These are phyloP conservation scores for Solanum virginianum DNA, from an alignment of 257 asterid species.

Conservation along the genomic window DNA sequence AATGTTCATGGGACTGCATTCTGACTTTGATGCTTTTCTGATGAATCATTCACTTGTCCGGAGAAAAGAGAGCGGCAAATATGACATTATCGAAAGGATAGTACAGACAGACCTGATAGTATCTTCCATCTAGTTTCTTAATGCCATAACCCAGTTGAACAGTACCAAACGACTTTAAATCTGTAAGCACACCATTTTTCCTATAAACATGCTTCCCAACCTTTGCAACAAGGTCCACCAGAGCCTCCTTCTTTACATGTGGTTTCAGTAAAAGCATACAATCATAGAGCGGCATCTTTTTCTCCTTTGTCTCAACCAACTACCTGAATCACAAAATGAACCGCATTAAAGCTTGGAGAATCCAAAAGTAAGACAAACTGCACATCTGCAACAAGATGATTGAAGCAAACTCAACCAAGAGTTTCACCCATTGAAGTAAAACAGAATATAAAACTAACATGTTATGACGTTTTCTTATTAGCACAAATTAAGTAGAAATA, in stretches of 20 bases:
- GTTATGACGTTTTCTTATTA: neutral
- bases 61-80: neutral
- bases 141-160: slow-evolving; percentile 80
- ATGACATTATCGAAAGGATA: neutral
- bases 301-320: neutral
- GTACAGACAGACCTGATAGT: slow-evolving; percentile 43
- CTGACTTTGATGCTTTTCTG: neutral
- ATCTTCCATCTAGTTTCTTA: slow-evolving; percentile 75
- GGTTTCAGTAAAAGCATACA: slow-evolving; percentile 85
- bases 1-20: neutral
- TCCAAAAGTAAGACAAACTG: neutral
- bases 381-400: neutral
- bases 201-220: slow-evolving; percentile 59
- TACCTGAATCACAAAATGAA: neutral
- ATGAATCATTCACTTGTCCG: neutral
- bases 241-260: slow-evolving; percentile 19
- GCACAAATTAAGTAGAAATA: neutral
- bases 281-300: slow-evolving; percentile 84
- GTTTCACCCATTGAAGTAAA: neutral
- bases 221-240: slow-evolving; percentile 37
- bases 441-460: neutral
- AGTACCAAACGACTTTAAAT: slow-evolving; percentile 38
- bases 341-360: neutral
- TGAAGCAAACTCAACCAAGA: neutral
- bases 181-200: slow-evolving; percentile 71